Evolutionary conservation across 2,329 filamentous ascomycete species (phyloP).

Genomic region (Fusarium sp.): DNA sequence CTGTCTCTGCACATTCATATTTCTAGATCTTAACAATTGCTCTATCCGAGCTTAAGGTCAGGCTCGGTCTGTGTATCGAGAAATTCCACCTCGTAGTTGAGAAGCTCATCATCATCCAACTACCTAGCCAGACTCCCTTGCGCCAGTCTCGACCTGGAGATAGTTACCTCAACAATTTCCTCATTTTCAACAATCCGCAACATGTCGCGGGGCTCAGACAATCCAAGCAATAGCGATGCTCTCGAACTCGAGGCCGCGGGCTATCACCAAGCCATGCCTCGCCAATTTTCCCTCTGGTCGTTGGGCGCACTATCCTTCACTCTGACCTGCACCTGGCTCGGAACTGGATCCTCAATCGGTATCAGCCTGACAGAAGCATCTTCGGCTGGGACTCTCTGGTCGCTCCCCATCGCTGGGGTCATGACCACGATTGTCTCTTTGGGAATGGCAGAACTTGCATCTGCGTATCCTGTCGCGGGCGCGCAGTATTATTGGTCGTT

Average conservation of each 20-base stretch:
- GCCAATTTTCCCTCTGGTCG: constrained; percentile 50
- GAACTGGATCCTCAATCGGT: constrained; percentile 50
- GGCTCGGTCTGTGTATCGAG: neutral
- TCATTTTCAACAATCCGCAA: neutral
- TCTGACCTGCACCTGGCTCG: constrained; percentile 52
- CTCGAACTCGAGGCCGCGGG: constrained; percentile 52
- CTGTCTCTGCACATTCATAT: neutral
- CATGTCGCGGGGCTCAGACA: constrained; percentile 4
- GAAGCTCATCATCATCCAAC: neutral
- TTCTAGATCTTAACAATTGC: neutral
- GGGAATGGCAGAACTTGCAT: constrained; percentile 49
- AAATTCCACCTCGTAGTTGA: neutral
- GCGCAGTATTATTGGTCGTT: constrained; percentile 51
- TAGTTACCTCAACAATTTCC: neutral
- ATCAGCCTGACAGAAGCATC: constrained; percentile 49
- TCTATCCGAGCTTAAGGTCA: neutral
- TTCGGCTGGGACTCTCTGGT: constrained; percentile 48
- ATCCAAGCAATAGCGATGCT: constrained; percentile 36
- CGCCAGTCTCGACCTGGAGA: neutral
- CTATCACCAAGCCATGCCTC: constrained; percentile 51
- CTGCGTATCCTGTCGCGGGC: constrained; percentile 48
- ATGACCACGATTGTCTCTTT: constrained; percentile 49
- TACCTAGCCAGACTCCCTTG: neutral
- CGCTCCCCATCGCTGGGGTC: constrained; percentile 45
- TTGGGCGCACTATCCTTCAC: constrained; percentile 50